A percentile compares a stretch with the other conserved stretches of the same genome.
Evolutionary conservation across 345 rosid genomes (phyloP).

Genomic region (Eucalyptus sp.): DNA sequence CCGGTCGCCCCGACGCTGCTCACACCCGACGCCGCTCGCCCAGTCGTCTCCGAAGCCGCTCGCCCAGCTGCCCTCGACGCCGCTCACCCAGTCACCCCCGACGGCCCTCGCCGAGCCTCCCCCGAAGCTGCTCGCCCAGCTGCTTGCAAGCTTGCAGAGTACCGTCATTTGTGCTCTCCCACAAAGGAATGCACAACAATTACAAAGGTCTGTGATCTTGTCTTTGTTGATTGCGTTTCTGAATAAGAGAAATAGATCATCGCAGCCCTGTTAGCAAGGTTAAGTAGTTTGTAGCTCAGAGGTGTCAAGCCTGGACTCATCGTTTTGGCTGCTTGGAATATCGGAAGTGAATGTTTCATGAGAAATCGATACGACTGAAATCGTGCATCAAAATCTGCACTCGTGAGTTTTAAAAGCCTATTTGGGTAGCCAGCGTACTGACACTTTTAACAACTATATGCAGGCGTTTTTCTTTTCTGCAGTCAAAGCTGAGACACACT

Average conservation of each 20-base stretch:
- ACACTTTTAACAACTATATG: not conserved
- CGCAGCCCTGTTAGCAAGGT: not conserved
- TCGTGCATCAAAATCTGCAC: not conserved
- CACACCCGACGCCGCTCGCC: no score
- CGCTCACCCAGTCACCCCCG: no score
- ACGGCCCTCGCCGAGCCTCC: no score
- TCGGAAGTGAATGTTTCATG: not conserved
- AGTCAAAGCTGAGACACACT: not conserved
- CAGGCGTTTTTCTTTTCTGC: not conserved
- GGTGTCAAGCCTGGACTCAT: not conserved
- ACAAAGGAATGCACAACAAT: constrained; percentile 15
- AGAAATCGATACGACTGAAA: not conserved
- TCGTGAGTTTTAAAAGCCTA: not conserved
- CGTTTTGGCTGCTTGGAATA: not conserved
- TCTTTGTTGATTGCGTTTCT: not conserved
- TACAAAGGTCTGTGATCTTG: constrained; percentile 27
- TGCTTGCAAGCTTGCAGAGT: constrained; percentile 20
- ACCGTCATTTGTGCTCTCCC: constrained; percentile 6
- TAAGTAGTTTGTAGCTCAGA: not conserved
- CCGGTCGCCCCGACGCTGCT: not conserved
- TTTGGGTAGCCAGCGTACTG: not conserved
- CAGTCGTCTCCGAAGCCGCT: no score
- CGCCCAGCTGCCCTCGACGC: no score
- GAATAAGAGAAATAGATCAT: not conserved
- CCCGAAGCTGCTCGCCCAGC: no score